Evolutionary conservation across 331 rosid species (phyloP).

Genomic region (Quercus tomentella): DNA sequence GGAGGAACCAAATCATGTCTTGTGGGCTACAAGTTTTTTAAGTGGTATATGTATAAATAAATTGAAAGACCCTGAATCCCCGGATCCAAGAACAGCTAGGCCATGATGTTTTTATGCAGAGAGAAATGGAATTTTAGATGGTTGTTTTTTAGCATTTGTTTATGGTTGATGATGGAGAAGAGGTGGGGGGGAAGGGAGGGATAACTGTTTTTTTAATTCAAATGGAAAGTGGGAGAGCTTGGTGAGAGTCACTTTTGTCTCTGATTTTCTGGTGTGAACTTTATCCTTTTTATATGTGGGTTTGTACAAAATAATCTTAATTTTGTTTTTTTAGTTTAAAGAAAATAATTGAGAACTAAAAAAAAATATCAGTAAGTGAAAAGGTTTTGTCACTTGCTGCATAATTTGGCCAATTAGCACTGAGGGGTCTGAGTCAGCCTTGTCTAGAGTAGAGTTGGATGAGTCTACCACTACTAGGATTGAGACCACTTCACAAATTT

Average conservation of each 20-base stretch:
- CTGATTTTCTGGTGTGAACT: slow-evolving; percentile 25
- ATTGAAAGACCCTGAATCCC: slow-evolving; percentile 55
- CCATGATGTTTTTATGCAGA: slow-evolving; percentile 63
- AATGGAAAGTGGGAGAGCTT: slow-evolving; percentile 41
- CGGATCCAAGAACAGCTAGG: slow-evolving; percentile 99
- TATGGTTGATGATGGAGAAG: slow-evolving; percentile 38
- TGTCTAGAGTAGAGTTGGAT: slow-evolving; percentile 25
- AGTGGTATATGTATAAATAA: slow-evolving; percentile 8
- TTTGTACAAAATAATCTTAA: slow-evolving; percentile 26
- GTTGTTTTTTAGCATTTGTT: slow-evolving; percentile 50
- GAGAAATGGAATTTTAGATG: slow-evolving; percentile 66
- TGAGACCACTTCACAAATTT: slow-evolving; percentile 6
- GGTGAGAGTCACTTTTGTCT: slow-evolving; percentile 49
- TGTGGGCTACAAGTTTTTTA: slow-evolving; percentile 52
- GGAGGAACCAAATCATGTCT: slow-evolving; percentile 85
- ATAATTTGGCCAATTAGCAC: slow-evolving; percentile 36
- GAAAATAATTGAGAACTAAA: slow-evolving; percentile 16
- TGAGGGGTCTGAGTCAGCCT: slow-evolving; percentile 37
- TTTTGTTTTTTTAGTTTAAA: slow-evolving; percentile 19
- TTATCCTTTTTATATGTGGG: slow-evolving; percentile 26
- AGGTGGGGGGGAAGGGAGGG: slow-evolving; percentile 38
- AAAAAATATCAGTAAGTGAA: slow-evolving; percentile 25
- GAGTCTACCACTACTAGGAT: slow-evolving; percentile 18
- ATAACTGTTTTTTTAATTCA: slow-evolving; percentile 43
- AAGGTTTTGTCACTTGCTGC: slow-evolving; percentile 39